Conservation (phyloP, 495 filamentous ascomycete genomes). For the Podospora sp. region DNA sequence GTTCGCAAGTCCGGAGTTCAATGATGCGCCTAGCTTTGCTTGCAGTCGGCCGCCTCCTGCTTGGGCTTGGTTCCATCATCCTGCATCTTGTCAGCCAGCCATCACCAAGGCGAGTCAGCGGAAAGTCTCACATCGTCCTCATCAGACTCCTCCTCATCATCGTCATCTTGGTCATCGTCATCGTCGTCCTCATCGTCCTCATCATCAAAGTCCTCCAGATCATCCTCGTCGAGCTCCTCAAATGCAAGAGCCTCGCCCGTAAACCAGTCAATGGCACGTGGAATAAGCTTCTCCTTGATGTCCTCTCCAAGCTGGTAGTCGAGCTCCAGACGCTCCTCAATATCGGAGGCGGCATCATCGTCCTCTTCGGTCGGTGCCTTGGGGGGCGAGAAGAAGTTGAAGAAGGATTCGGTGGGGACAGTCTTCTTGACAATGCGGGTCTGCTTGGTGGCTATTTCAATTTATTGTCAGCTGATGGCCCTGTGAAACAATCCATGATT, state of each 20-base stretch:
- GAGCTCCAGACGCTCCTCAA: slow-evolving; percentile 96
- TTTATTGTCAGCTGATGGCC: slow-evolving; percentile 32
- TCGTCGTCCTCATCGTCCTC: slow-evolving; percentile 87
- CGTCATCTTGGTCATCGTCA: slow-evolving; percentile 82
- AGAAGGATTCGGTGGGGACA: slow-evolving; percentile 97
- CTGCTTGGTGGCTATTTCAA: slow-evolving; percentile 85
- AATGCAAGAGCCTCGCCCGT: slow-evolving; percentile 97
- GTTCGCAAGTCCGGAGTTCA: slow-evolving; percentile 2
- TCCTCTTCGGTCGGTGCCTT: slow-evolving; percentile 77
- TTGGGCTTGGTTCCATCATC: slow-evolving; percentile 95
- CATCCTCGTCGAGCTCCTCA: slow-evolving; percentile 90
- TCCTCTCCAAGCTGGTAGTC: slow-evolving; percentile 99
- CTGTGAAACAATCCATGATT: background rate
- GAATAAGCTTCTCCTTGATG: slow-evolving; percentile 99
- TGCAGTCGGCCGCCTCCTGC: slow-evolving; percentile 99
- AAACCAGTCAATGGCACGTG: slow-evolving; percentile 99
- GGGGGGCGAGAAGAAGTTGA: slow-evolving; percentile 99
- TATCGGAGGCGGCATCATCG: slow-evolving; percentile 81
- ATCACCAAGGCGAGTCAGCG: slow-evolving; percentile 8
- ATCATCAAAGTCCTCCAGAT: slow-evolving; percentile 85
- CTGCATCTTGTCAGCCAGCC: slow-evolving; percentile 48
- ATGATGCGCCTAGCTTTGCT: slow-evolving; percentile 79
- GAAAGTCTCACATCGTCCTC: slow-evolving; percentile 74
- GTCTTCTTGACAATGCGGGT: slow-evolving; percentile 98
- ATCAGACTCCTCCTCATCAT: slow-evolving; percentile 87